These are phyloP conservation scores for Trifolium fragiferum DNA, from an alignment of 306 rosid genomes.

Conservation along the genomic window DNA sequence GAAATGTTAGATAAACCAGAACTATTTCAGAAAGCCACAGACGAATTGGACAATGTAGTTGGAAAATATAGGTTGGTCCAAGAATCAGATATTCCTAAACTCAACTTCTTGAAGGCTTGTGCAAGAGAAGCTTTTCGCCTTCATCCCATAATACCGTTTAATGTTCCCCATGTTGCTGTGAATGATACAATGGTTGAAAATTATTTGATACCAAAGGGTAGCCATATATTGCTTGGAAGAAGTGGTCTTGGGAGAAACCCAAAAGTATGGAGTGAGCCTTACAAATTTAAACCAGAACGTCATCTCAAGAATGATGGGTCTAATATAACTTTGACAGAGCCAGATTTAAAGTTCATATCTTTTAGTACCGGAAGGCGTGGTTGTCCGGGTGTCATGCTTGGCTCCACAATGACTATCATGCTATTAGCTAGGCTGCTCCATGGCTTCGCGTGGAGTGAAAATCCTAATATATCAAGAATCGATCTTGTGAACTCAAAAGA, in stretches of 20 bases:
- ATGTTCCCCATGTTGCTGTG: slow-evolving; percentile 52
- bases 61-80: slow-evolving; percentile 46
- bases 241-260: slow-evolving; percentile 44
- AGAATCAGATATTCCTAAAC: slow-evolving; percentile 53
- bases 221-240: slow-evolving; percentile 50
- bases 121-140: slow-evolving; percentile 52
- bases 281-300: slow-evolving; percentile 48
- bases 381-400: slow-evolving; percentile 49
- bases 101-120: slow-evolving; percentile 49
- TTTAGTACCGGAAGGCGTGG: slow-evolving; percentile 53
- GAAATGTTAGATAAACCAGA: slow-evolving; percentile 54
- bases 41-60: slow-evolving; percentile 49
- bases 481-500: background rate
- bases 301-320: slow-evolving; percentile 24
- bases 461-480: slow-evolving; percentile 23
- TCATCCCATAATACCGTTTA: slow-evolving; percentile 53
- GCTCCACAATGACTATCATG: slow-evolving; percentile 48
- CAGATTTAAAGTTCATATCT: slow-evolving; percentile 31
- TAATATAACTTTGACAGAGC: slow-evolving; percentile 22
- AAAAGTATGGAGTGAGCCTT: slow-evolving; percentile 44
- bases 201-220: slow-evolving; percentile 56
- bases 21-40: slow-evolving; percentile 33
- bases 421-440: slow-evolving; percentile 48
- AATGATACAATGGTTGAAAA: slow-evolving; percentile 36
- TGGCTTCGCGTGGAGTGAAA: slow-evolving; percentile 49